Conservation (phyloP, 768 basidiomycete genomes). For the Psilocybe azurescens region DNA sequence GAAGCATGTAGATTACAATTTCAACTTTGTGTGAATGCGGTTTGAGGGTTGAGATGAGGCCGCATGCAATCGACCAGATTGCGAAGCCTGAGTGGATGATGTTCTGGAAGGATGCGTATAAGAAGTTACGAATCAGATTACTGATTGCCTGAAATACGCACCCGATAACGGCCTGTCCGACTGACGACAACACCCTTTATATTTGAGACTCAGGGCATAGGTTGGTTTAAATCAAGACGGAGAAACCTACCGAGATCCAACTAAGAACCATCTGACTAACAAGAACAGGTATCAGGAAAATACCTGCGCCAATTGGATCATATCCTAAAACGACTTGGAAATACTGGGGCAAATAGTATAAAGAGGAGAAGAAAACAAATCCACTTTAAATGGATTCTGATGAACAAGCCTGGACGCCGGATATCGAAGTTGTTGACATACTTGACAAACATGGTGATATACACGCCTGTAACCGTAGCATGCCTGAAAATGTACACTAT, state of each 20-base stretch:
- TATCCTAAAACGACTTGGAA: slow-evolving; percentile 77
- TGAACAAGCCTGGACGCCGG: neutral
- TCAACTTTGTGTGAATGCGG: slow-evolving; percentile 50
- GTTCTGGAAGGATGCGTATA: slow-evolving; percentile 35
- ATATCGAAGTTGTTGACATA: slow-evolving; percentile 28
- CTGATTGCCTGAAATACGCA: slow-evolving; percentile 26
- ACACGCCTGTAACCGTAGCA: slow-evolving; percentile 68
- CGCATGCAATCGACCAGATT: slow-evolving; percentile 73
- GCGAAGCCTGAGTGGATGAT: slow-evolving; percentile 69
- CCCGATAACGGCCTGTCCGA: slow-evolving; percentile 67
- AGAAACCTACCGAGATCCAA: slow-evolving; percentile 51
- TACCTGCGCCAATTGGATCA: slow-evolving; percentile 58
- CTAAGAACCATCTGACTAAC: slow-evolving; percentile 66
- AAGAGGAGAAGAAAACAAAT: slow-evolving; percentile 64
- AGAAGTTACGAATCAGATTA: neutral
- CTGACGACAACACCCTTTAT: slow-evolving; percentile 64
- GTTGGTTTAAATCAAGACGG: neutral
- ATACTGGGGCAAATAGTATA: slow-evolving; percentile 78
- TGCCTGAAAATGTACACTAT: slow-evolving; percentile 77
- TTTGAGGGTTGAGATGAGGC: slow-evolving; percentile 69
- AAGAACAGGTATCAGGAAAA: slow-evolving; percentile 74
- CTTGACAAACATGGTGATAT: slow-evolving; percentile 75
- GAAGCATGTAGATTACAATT: slow-evolving; percentile 63
- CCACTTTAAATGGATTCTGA: slow-evolving; percentile 40
- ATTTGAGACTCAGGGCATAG: neutral